These are phyloP conservation scores for Eudorina sp. DNA, from an alignment of 139 green algal species.

Conservation along the genomic window DNA sequence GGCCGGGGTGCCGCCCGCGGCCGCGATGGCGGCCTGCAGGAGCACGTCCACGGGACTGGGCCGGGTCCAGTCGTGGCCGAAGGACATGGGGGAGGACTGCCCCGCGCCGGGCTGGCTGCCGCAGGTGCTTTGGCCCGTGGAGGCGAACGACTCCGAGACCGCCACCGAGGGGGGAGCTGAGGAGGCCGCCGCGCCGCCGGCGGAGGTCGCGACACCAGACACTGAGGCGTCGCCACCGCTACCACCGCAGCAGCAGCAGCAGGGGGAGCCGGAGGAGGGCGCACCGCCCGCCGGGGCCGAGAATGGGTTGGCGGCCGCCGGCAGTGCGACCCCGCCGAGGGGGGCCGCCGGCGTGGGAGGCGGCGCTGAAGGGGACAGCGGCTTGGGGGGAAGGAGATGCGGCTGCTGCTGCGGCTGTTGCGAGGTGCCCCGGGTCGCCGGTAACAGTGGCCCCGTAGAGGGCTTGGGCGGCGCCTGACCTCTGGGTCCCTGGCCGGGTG, in stretches of 20 bases:
- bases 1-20: neutral
- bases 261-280: too few relatives aligned
- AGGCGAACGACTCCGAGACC: neutral
- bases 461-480: neutral
- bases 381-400: too few relatives aligned
- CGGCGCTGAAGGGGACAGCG: neutral
- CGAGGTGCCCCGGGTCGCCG: neutral
- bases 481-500: too few relatives aligned
- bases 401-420: neutral
- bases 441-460: too few relatives aligned
- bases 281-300: neutral
- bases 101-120: neutral
- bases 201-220: neutral
- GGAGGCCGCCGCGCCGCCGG: neutral
- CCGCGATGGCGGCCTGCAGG: slow-evolving; percentile 18
- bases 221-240: neutral
- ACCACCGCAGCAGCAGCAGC: too few relatives aligned
- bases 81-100: slow-evolving; percentile 7
- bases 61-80: slow-evolving; percentile 30
- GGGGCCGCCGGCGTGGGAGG: neutral
- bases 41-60: slow-evolving; percentile 41
- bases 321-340: too few relatives aligned
- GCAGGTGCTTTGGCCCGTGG: slow-evolving; percentile 8
- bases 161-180: neutral
- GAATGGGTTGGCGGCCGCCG: neutral